A percentile compares a stretch with the other conserved stretches of the same genome.
These are phyloP conservation scores for Bipolaris sorokiniana DNA, from an alignment of 2,329 filamentous ascomycete genomes.

Conservation along the genomic window DNA sequence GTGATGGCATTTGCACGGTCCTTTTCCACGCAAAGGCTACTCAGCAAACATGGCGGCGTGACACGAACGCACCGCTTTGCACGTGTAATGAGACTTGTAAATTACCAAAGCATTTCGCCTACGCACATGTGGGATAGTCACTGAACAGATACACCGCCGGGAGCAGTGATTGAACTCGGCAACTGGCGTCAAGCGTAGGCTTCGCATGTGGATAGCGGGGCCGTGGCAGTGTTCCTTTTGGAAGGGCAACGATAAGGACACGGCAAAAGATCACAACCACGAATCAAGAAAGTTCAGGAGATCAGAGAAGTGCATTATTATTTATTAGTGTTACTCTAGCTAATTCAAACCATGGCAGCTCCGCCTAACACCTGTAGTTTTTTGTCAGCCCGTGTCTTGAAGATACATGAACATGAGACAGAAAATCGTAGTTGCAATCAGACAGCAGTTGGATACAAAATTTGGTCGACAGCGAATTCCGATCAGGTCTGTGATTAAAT, in stretches of 20 bases:
- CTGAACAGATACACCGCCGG: conserved; percentile 5
- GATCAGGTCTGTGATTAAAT: conserved; percentile 85
- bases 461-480: conserved; percentile 73
- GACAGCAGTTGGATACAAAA: conserved; percentile 82
- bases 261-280: neutral
- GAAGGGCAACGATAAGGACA: neutral
- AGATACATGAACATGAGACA: neutral
- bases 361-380: conserved; percentile 1
- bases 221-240: neutral
- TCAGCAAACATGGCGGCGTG: conserved; percentile 13
- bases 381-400: conserved; percentile 14
- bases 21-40: conserved; percentile 3
- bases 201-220: neutral
- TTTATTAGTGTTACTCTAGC: neutral
- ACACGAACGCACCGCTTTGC: conserved; percentile 12
- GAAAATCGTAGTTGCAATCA: conserved; percentile 54
- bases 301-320: conserved; percentile 4
- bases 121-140: neutral
- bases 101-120: neutral
- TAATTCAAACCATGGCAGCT: neutral
- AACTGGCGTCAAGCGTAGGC: neutral
- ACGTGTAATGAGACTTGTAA: conserved; percentile 4
- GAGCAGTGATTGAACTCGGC: neutral
- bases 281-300: neutral
- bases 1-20: neutral